phyloP scores from a whole-genome alignment of 345 rosid species.

The Eucalyptus victrix region DNA sequence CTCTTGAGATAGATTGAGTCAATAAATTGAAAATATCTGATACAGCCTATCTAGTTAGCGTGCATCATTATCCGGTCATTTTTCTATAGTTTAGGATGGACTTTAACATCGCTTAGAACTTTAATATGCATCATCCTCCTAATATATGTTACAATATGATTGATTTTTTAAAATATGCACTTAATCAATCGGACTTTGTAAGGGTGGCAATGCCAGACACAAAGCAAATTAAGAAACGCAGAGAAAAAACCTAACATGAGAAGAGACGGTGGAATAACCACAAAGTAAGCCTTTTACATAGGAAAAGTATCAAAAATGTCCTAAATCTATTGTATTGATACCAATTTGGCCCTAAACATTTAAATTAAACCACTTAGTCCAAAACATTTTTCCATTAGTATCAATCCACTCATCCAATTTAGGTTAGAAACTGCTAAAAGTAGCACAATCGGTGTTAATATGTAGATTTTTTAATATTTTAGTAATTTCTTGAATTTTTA shows the following conservation, averaged over 20 bases:
- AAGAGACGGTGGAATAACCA: background rate
- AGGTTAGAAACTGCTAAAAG: background rate
- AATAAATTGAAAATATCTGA: background rate
- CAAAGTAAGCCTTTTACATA: background rate
- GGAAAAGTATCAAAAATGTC: too few species aligned
- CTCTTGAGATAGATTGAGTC: background rate
- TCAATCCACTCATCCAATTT: too few species aligned
- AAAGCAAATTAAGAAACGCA: background rate
- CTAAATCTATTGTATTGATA: too few species aligned
- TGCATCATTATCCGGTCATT: background rate
- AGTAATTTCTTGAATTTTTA: too few species aligned
- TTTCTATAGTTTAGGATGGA: background rate
- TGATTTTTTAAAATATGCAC: background rate
- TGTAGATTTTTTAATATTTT: too few species aligned
- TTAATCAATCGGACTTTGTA: background rate
- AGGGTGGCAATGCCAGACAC: background rate
- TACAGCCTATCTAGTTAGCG: background rate
- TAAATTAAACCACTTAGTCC: background rate
- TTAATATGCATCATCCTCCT: background rate
- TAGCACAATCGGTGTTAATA: too few species aligned
- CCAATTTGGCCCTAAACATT: background rate
- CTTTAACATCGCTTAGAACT: background rate
- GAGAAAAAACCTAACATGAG: background rate
- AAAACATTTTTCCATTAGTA: background rate
- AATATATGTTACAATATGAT: background rate